Percentiles rank a stretch among this genome's conserved stretches.
Evolutionary conservation across 2,329 filamentous ascomycete species (phyloP).

Genomic region (Pyrenophora graminea): DNA sequence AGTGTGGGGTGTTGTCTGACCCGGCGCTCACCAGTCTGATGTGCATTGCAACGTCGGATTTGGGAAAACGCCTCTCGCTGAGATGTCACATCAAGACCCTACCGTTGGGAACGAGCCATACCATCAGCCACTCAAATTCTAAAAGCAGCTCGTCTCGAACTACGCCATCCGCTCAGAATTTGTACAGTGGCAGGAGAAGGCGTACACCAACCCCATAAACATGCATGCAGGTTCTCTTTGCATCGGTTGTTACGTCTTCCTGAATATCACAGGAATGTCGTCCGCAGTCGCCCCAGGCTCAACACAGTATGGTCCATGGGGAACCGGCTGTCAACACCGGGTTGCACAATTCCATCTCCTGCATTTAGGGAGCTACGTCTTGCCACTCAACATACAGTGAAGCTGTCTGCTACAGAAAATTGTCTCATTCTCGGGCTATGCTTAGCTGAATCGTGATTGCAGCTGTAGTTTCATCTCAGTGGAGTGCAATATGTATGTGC

Average conservation of each 20-base stretch:
- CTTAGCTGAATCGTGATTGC: not conserved
- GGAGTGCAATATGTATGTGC: not conserved
- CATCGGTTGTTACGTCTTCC: conserved; percentile 25
- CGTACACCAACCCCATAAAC: conserved; percentile 7
- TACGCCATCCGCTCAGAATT: conserved; percentile 5
- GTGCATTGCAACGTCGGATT: conserved; percentile 41
- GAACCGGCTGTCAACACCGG: conserved; percentile 12
- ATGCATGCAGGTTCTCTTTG: conserved; percentile 24
- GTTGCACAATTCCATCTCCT: conserved; percentile 11
- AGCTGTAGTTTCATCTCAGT: not conserved
- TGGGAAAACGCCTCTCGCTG: conserved; percentile 30
- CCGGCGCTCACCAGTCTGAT: conserved; percentile 26
- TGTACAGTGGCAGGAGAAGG: not conserved
- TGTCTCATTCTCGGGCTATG: too few species aligned
- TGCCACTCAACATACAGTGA: not conserved
- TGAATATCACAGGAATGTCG: conserved; percentile 21
- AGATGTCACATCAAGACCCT: conserved; percentile 34
- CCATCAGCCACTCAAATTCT: conserved; percentile 19
- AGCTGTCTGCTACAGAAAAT: too few species aligned
- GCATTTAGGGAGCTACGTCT: not conserved
- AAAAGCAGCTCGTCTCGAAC: conserved; percentile 18
- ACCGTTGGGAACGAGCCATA: conserved; percentile 29
- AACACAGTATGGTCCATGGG: conserved; percentile 9
- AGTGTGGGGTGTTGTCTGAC: conserved; percentile 27
- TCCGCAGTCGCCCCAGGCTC: conserved; percentile 1